phyloP scores from a whole-genome alignment of 257 asterid species.

The Nemophila menziesii region DNA sequence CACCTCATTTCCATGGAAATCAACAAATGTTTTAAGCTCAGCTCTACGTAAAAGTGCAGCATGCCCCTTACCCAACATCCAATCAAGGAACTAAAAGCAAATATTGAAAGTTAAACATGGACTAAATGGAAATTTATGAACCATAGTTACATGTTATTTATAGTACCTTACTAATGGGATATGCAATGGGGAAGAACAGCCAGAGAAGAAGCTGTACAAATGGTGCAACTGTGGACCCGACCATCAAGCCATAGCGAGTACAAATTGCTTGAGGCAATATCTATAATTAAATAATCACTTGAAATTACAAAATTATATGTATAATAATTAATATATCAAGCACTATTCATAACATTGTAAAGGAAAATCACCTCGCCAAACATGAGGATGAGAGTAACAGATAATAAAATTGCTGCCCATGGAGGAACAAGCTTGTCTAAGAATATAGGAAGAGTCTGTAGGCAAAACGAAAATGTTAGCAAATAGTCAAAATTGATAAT shows the following conservation, averaged over 20 bases:
- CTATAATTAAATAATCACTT: constrained; percentile 21
- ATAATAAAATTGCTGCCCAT: constrained; percentile 87
- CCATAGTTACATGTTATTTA: background rate
- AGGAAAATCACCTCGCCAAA: constrained; percentile 69
- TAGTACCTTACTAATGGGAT: constrained; percentile 99
- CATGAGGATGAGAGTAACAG: constrained; percentile 93
- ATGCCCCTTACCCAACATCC: constrained; percentile 97
- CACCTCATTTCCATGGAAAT: constrained; percentile 98
- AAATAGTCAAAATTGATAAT: constrained; percentile 1
- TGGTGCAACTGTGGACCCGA: constrained; percentile 86
- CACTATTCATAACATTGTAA: constrained; percentile 4
- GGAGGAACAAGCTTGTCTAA: constrained; percentile 96
- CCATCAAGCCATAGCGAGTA: constrained; percentile 85
- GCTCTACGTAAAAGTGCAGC: constrained; percentile 91
- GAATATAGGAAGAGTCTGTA: constrained; percentile 93
- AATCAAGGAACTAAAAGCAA: constrained; percentile 66
- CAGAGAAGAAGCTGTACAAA: constrained; percentile 84
- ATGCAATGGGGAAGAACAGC: constrained; percentile 76
- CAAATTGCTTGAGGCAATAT: constrained; percentile 98
- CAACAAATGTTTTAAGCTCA: constrained; percentile 94
- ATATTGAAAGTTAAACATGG: background rate
- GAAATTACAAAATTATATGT: background rate
- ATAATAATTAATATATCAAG: too few relatives aligned
- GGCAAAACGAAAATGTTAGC: constrained; percentile 1
- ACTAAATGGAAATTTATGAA: background rate